Conservation (phyloP, 2,329 filamentous ascomycete species). For the Calonectria hongkongensis region DNA sequence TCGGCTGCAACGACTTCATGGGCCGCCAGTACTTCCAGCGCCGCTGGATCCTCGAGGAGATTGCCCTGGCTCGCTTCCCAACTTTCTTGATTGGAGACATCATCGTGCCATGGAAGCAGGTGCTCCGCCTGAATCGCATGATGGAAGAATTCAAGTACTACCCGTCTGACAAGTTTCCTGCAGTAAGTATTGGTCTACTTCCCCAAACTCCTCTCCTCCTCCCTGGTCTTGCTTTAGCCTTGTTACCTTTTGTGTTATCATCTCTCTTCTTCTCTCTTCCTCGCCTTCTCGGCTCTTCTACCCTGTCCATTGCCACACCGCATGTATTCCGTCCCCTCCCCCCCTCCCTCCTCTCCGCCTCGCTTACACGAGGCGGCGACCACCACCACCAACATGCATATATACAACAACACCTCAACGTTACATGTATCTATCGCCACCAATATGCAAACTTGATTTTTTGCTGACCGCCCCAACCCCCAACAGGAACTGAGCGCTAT, state of each 20-base stretch:
- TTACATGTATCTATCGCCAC: not conserved
- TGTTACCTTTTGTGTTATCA: too few species aligned
- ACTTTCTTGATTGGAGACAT: constrained; percentile 59
- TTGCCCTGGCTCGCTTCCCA: constrained; percentile 58
- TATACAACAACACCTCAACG: too few species aligned
- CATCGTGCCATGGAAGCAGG: constrained; percentile 61
- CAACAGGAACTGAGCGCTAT: constrained; percentile 25
- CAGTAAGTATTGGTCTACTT: not conserved
- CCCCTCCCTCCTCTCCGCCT: not conserved
- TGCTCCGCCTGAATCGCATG: constrained; percentile 58
- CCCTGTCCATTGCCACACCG: too few species aligned
- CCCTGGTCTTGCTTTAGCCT: not conserved
- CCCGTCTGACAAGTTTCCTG: constrained; percentile 56
- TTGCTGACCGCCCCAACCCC: not conserved
- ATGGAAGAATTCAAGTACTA: constrained; percentile 61
- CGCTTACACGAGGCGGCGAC: not conserved
- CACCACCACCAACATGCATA: not conserved
- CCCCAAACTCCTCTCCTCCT: not conserved
- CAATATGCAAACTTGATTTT: not conserved
- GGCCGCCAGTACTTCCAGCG: constrained; percentile 59
- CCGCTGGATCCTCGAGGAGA: constrained; percentile 61
- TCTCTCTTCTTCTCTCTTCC: not conserved
- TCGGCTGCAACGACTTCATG: constrained; percentile 55
- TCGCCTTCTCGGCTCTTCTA: too few species aligned
- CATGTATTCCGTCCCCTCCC: not conserved